Evolutionary conservation across 2,329 filamentous ascomycete genomes (phyloP), one percentile per base, ranked within the genome.

Genomic region (Reticulascus tulasneorum): DNA sequence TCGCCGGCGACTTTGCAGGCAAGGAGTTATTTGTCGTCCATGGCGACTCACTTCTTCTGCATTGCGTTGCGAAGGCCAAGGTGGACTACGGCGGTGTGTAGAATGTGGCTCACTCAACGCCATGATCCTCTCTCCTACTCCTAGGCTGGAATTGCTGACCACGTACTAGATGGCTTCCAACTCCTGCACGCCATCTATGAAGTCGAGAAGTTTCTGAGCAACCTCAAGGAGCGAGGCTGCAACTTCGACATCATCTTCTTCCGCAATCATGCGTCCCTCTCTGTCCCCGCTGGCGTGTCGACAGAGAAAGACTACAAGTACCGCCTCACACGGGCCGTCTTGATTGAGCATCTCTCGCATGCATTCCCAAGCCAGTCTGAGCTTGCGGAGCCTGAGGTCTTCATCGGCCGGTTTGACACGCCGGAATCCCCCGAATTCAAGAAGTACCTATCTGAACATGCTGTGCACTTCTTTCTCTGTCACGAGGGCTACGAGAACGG

Each of bases 1-100:
- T 89, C 3, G 75, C 88, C 5, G 82, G 84, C 25, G 85, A 89
- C 52, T 89, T 85, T 58, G 82, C 82, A 4, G 84, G 85, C 16
- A 77, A 77, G 41, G 84, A 87, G 52, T 67, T 82, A 9, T 89
- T 88, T 53, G 63, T 83, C 16, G 72, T 89, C 20, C 82, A 89
- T 45, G 84, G 84, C 20, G 83, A 90, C 49, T 82, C 82, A 1
- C 57, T 89, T n/a, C 62, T 89, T 9, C 62, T 77, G 7, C 62
- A 84, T 39, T 82, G 75, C 48, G 74, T 88, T 30, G 60, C 64
- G n/a, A 69, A 82, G 45, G 63, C 71, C 9, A 66, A 72, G 16
- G 72, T 89, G 25, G 79, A 88, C 50, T 84, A 85, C 46, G 49
- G 71, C 35, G 55, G 69, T 74, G 56, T 40, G 56, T 36, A 31